Conservation (phyloP, 2,329 filamentous ascomycete genomes). For the Plenodomus lindquistii region DNA sequence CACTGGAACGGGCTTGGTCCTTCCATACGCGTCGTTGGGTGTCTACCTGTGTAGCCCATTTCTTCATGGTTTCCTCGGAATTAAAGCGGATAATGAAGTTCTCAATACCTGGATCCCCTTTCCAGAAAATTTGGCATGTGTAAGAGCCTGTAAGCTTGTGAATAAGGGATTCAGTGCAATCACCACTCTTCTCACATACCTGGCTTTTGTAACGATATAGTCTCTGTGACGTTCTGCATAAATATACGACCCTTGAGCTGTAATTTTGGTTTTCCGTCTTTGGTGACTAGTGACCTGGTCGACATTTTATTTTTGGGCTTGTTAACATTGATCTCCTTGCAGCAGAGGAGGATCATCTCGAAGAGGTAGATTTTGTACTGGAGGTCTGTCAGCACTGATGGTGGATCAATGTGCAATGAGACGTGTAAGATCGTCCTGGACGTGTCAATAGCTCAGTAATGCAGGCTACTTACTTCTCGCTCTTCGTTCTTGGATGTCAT, state of each 20-base stretch:
- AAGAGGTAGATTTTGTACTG: constrained; percentile 98
- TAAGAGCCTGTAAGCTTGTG: constrained; percentile 69
- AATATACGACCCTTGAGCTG: constrained; percentile 97
- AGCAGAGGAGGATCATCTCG: constrained; percentile 91
- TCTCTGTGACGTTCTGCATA: constrained; percentile 97
- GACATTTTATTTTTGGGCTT: constrained; percentile 73
- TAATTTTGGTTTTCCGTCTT: constrained; percentile 73
- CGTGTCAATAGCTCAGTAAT: neutral
- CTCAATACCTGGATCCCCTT: constrained; percentile 91
- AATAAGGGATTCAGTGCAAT: neutral
- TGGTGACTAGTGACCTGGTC: constrained; percentile 71
- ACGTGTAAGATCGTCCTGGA: neutral
- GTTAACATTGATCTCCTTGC: constrained; percentile 88
- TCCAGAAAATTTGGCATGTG: constrained; percentile 98
- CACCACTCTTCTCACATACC: constrained; percentile 59
- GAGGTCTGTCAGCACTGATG: constrained; percentile 9
- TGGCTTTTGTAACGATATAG: constrained; percentile 84
- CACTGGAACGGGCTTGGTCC: constrained; percentile 56
- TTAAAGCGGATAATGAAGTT: constrained; percentile 94
- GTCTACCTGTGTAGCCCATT: constrained; percentile 83
- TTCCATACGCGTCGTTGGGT: constrained; percentile 64
- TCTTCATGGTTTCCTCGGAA: constrained; percentile 90
- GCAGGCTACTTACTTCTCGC: constrained; percentile 70
- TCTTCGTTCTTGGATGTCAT: constrained; percentile 80
- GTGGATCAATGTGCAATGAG: neutral